phyloP scores from a whole-genome alignment of 768 basidiomycete species.

The Boletus reticuloceps region DNA sequence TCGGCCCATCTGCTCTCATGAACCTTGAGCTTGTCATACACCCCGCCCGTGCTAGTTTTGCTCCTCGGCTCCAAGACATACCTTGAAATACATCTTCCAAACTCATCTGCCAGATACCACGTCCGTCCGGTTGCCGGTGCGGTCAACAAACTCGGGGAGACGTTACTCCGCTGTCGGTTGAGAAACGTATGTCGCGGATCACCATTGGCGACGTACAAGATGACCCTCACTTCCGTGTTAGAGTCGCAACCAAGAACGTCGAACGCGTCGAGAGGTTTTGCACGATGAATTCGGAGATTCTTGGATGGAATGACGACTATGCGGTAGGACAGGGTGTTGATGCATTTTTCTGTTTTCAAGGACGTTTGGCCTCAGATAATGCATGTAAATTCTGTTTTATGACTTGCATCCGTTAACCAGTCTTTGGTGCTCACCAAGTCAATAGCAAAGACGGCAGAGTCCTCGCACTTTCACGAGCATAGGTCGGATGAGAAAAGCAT shows the following conservation, averaged over 20 bases:
- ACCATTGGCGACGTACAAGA: too few species aligned
- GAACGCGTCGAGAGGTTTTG: neutral
- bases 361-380: too few species aligned
- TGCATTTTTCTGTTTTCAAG: too few species aligned
- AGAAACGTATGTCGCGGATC: too few species aligned
- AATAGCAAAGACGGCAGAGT: neutral
- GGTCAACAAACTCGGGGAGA: too few species aligned
- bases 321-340: neutral
- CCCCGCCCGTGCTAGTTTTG: neutral
- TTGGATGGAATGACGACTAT: neutral
- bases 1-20: too few species aligned
- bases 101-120: too few species aligned
- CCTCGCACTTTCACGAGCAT: neutral
- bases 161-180: neutral
- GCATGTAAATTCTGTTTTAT: neutral
- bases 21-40: neutral
- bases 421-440: neutral
- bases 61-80: neutral
- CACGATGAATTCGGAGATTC: neutral
- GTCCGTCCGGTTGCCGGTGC: too few species aligned
- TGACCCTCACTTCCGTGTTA: too few species aligned
- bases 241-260: neutral
- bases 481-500: neutral
- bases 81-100: neutral
- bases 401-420: too few species aligned